Conservation (phyloP, 805 yeast species). For the Candida sonorensis region DNA sequence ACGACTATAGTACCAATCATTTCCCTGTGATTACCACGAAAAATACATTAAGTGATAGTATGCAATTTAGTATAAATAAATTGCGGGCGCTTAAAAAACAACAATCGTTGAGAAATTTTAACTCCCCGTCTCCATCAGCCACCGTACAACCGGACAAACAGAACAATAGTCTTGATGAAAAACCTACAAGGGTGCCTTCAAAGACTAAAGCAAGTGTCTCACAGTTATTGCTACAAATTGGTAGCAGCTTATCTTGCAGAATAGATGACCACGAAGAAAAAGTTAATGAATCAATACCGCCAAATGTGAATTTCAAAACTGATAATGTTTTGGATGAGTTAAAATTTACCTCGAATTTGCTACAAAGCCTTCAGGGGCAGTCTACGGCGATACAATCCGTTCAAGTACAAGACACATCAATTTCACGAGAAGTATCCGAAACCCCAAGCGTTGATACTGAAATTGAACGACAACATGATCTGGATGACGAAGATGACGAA, state of each 20-base stretch:
- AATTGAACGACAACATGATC: no score
- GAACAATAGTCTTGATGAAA: no score
- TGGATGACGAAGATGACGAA: slow-evolving; percentile 1
- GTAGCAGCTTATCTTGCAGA: slow-evolving; percentile 10
- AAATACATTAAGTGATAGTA: slow-evolving; percentile 20
- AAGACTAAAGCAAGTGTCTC: slow-evolving; percentile 11
- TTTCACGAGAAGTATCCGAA: background rate
- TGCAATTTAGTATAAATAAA: slow-evolving; percentile 31
- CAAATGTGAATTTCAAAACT: background rate
- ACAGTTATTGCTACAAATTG: slow-evolving; percentile 19
- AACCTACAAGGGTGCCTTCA: no score
- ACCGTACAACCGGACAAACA: no score
- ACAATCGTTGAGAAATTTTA: slow-evolving; percentile 1
- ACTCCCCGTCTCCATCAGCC: slow-evolving; percentile 2
- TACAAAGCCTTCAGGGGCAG: no score
- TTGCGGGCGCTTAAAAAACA: slow-evolving; percentile 31
- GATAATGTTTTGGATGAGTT: background rate
- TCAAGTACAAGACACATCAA: no score
- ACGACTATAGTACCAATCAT: no score
- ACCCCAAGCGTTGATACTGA: no score
- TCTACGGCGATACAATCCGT: no score
- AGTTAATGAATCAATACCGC: no score
- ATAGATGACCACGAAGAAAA: background rate
- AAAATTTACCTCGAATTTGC: no score
- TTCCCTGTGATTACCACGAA: slow-evolving; percentile 21